phyloP scores from a whole-genome alignment of 106 monocot species.

The Posidonia australis region DNA sequence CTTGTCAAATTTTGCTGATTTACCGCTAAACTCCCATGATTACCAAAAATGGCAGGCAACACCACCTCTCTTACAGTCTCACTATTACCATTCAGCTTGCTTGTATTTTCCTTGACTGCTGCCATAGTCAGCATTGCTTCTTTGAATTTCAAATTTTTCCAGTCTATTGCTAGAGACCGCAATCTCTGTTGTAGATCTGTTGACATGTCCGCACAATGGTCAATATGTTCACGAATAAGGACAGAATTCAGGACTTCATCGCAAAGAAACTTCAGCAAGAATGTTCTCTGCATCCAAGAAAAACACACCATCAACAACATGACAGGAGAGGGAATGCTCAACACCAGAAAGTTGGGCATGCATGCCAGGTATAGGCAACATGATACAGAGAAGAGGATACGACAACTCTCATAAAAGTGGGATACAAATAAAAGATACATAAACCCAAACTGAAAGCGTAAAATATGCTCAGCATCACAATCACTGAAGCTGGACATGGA shows the following conservation, averaged over 20 bases:
- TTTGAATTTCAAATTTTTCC: conserved; percentile 75
- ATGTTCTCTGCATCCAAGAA: conserved; percentile 52
- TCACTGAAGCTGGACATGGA: too few relatives aligned
- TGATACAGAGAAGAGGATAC: too few relatives aligned
- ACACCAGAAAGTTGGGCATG: neutral
- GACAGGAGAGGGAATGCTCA: neutral
- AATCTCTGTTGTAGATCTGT: conserved; percentile 74
- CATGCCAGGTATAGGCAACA: too few relatives aligned
- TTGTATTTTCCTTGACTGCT: conserved; percentile 25
- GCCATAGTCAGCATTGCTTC: conserved; percentile 43
- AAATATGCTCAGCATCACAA: too few relatives aligned
- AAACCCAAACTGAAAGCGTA: too few relatives aligned
- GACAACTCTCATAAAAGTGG: too few relatives aligned
- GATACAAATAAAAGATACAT: too few relatives aligned
- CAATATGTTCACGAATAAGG: conserved; percentile 80
- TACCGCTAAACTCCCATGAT: conserved; percentile 11
- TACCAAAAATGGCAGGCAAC: conserved; percentile 9
- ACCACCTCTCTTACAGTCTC: conserved; percentile 25
- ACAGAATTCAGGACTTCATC: conserved; percentile 76
- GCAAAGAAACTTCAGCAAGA: conserved; percentile 86
- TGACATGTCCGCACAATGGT: conserved; percentile 68
- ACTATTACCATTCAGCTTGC: conserved; percentile 15
- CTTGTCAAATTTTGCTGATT: conserved; percentile 5
- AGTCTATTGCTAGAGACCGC: conserved; percentile 39
- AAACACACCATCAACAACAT: neutral